These are phyloP conservation scores for Ceratobasidium sp. DNA, from an alignment of 1,284 basidiomycete species.

Conservation along the genomic window DNA sequence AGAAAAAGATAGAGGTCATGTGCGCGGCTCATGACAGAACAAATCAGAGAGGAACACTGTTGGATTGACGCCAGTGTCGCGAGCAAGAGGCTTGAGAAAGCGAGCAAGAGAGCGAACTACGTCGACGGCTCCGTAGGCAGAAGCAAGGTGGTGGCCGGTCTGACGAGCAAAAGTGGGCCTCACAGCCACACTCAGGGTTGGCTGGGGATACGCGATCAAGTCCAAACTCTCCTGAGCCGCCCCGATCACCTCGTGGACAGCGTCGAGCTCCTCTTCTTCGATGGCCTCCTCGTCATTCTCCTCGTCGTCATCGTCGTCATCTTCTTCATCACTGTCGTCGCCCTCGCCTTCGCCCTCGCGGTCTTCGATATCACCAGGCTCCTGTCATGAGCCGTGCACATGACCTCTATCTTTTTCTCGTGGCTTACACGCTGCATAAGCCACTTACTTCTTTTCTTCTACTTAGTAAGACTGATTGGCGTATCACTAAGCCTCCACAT, in stretches of 20 bases:
- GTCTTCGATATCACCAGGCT: background rate
- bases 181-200: constrained; percentile 10
- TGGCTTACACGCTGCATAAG: too few species aligned
- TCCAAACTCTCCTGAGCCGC: background rate
- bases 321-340: background rate
- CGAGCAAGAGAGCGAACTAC: background rate
- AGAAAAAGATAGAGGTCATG: too few species aligned
- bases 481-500: too few species aligned
- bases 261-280: constrained; percentile 3
- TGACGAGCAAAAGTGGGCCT: background rate
- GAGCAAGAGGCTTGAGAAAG: constrained; percentile 13
- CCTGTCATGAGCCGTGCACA: too few species aligned
- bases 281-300: background rate
- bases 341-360: background rate
- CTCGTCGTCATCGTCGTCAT: background rate
- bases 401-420: too few species aligned
- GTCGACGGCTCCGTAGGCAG: constrained; percentile 4
- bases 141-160: background rate
- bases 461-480: too few species aligned
- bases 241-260: background rate
- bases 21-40: too few species aligned
- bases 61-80: background rate
- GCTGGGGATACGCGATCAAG: background rate
- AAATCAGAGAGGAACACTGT: background rate
- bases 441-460: too few species aligned